Conservation (phyloP, 441 rosid species). For the Croton laevigatus region DNA sequence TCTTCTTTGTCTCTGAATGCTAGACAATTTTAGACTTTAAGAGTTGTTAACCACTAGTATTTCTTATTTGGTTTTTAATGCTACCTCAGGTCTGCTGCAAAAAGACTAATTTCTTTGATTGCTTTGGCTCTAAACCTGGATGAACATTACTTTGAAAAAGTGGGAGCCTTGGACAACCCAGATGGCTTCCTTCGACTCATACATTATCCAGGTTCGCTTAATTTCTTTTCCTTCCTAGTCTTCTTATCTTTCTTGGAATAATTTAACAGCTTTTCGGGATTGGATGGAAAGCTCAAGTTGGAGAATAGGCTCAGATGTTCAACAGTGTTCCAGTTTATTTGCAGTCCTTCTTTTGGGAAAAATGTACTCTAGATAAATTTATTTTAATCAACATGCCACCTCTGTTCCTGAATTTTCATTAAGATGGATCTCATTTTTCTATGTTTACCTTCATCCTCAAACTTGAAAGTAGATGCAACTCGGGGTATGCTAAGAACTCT, state of each 20-base stretch:
- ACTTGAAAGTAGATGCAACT: neutral
- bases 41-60: neutral
- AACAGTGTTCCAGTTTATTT: neutral
- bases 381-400: neutral
- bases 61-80: conserved; percentile 13
- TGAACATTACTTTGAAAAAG: conserved; percentile 55
- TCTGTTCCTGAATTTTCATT: conserved; percentile 1
- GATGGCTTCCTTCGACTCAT: conserved; percentile 55
- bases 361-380: neutral
- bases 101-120: conserved; percentile 48
- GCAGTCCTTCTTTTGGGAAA: neutral
- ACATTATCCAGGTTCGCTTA: conserved; percentile 64
- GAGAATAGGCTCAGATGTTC: neutral
- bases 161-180: conserved; percentile 60
- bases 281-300: neutral
- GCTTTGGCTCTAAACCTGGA: conserved; percentile 74
- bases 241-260: neutral
- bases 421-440: neutral
- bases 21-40: neutral
- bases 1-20: neutral
- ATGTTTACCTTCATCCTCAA: neutral
- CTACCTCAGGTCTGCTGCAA: conserved; percentile 52
- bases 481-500: neutral
- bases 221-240: neutral
- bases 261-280: neutral